Base-by-base conservation (phyloP, 495 filamentous ascomycete genomes). In the Talaromyces proteolyticus region DNA sequence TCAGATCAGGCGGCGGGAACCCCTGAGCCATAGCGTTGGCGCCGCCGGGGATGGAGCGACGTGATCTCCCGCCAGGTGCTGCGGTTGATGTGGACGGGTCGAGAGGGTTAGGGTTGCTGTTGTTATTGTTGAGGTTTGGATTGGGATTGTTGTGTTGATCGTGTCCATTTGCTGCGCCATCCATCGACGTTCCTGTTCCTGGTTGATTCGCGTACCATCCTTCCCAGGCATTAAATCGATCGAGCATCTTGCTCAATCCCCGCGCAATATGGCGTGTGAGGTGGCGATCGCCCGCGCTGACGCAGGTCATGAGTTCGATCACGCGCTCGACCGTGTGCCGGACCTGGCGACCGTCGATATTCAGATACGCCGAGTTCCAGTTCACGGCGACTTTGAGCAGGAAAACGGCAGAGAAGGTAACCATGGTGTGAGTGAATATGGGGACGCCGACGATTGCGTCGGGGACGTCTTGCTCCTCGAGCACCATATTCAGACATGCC, bases 401-500 rank as follows among this genome's bases (percentile, higher is more conserved):
- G 54, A 79, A 79, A 3, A 76, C 72, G 0, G 80, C 78, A 12
- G 75, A 76, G 53, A 77, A 84, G 10, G 78, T 74, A 38, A 82
- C 77, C 79, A 82, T 82, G n/a, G 80, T 81, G 49, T 82, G 75
- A 2, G 77, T 79, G 53, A 77, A 75, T 14, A 81, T 80, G 6
- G 75, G 72, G 39, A 77, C 81, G 0, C 77, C 72, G 22, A 82
- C 77, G 56, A 82, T 84, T 21, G 80, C 79, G 47, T 74, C 66
- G 6, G 76, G 75, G 17, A 84, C 75, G 43, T 80, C 76, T 3
- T 68, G 70, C 46, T 80, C 79, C 20, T 79, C 73, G 1, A 82
- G 60, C 4, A 81, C 73, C 54, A 81, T 69, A 16, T 74, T 73
- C 8, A 83, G 62, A 49, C 76, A 79, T 4, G 72, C 67, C 59